Base-by-base conservation (phyloP, 1,284 basidiomycete genomes). In the Malassezia japonica region DNA sequence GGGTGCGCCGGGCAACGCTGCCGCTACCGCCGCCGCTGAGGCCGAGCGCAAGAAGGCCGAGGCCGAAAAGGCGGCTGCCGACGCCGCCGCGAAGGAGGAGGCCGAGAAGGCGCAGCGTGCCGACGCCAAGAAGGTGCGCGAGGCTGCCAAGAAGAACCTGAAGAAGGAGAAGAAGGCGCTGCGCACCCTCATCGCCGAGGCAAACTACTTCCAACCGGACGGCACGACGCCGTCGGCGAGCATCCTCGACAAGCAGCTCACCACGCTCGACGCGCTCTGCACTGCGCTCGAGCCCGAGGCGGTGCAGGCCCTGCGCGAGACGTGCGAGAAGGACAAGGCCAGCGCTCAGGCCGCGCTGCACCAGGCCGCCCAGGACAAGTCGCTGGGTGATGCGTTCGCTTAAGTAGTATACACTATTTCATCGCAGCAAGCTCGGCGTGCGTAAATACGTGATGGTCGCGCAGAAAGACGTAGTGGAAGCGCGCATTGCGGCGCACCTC, bases 121-220 rank as follows among this genome's bases (percentile, higher is more conserved):
- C 51, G 91, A 89, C 41, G 88, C 89, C 20, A 98, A 98, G 79
- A 96, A 96, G 79, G 87, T 87, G n/a, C 79, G 82, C 62, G 81
- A 83, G 62, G 81, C 81, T 20, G 74, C 73, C 33, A 71, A 70
- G 55, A 72, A 72, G 60, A 64, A 64, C 20, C 55, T 72, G 55
- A 72, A 72, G 55, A 67, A 63, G 53, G 63, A 69, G 47, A 72
- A 72, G 61, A 72, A 72, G 60, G 58, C 57, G 21, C 56, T 72
- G 20, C 59, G 76, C 34, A 73, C 74, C 46, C 71, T 79, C 48
- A 75, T 80, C 58, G 73, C 78, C 27, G 62, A 73, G 16, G 75
- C 76, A 72, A 80, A 81, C 75, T 81, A 81, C 76, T 80, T 81
- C 75, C 74, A 75, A 50, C 50, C 77, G 29, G 74, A 72, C 16